phyloP scores from a whole-genome alignment of 2,329 filamentous ascomycete genomes.

The Colletotrichum graminicola region DNA sequence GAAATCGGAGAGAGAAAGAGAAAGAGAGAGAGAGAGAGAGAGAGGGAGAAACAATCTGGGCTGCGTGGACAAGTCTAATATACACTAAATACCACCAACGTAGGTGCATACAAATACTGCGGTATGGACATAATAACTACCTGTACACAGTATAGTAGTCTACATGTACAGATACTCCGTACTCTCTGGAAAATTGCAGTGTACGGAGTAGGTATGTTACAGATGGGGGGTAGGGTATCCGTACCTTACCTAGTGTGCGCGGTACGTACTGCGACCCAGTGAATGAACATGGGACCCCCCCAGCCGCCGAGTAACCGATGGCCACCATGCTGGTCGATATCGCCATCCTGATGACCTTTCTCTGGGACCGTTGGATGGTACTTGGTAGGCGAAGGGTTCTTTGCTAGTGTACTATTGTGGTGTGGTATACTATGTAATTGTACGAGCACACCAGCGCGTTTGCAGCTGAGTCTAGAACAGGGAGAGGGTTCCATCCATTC shows the following conservation, averaged over 20 bases:
- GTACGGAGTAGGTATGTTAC: no score
- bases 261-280: background rate
- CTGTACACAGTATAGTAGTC: no score
- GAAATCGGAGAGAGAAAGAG: background rate
- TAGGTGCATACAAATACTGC: no score
- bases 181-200: no score
- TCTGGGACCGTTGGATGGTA: conserved; percentile 37
- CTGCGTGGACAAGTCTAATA: background rate
- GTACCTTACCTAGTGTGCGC: background rate
- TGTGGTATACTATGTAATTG: background rate
- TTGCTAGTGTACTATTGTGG: background rate
- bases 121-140: no score
- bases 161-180: no score
- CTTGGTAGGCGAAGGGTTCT: conserved; percentile 35
- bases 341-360: conserved; percentile 43
- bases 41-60: background rate
- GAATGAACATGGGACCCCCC: conserved; percentile 20
- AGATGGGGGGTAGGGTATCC: background rate
- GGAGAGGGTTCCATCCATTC: background rate
- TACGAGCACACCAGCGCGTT: background rate
- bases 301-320: conserved; percentile 33
- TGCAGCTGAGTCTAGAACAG: conserved; percentile 15
- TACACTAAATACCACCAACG: no score
- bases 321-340: conserved; percentile 45
- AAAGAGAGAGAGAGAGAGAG: no score